Evolutionary conservation across 352 stramenopile genomes (phyloP), one percentile per base, ranked within the genome.

Genomic region (Phytopythium oedochilum): DNA sequence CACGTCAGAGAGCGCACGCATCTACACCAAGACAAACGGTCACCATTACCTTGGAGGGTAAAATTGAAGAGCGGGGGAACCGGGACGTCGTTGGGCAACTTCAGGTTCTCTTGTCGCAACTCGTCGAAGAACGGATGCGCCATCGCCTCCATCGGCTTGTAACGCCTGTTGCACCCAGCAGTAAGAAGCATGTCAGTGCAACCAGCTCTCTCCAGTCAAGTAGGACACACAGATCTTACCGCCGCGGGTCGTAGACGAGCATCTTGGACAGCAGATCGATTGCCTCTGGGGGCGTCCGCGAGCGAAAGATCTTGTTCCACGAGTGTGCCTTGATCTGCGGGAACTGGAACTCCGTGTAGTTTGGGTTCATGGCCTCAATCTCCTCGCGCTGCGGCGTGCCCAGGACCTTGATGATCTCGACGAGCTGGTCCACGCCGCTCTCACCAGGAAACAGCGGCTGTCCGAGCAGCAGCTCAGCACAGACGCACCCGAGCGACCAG

Each of bases 311-410:
- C 70, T 98, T 98, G 63, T 94, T 95, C 96, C 96, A 99, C 53
- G 96, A 96, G 67, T 98, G 97, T 18, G 92, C 96, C 68, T 98
- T 97, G 80, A 99, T 99, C 64, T 99, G 96, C 26, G 97, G 97
- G 67, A 99, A 99, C 71, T 99, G 98, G 70, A 99, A 99, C 74
- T 99, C 97, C 38, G 96, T 99, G 74, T 99, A 99, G 70, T 98
- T 99, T 7, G 96, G 97, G 71, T 99, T 99, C 97, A 99, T 99
- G 22, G 90, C 88, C 61, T 95, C 77, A 42, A 99, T 99, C 73
- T 99, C 96, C 68, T 99, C 96, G 39, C 96, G 84, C 55, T 98
- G 98, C 8, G 97, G 97, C 28, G 97, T 99, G 34, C 97, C 97
- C 18, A 99, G 75, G 17, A 99, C 88, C 67, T 99, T 99, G 75